Conservation (phyloP, 106 monocot genomes). For the Acorus gramineus region DNA sequence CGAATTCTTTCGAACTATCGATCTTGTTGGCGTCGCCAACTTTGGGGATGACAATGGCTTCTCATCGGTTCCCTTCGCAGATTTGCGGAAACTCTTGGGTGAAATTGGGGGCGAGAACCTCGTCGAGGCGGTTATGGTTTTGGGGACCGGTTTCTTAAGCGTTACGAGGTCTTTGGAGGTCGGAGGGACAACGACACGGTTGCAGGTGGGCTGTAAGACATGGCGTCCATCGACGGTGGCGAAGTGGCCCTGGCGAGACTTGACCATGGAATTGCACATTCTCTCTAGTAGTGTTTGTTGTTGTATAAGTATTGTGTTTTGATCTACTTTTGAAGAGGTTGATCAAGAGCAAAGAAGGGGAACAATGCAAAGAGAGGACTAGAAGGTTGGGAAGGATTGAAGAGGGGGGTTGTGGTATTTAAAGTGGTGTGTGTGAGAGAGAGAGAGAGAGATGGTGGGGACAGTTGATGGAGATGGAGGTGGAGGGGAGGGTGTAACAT, state of each 20-base stretch:
- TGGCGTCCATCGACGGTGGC: conserved; percentile 26
- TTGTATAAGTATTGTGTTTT: not conserved
- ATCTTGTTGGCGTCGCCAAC: not conserved
- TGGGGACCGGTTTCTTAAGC: conserved; percentile 28
- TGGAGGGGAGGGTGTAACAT: not conserved
- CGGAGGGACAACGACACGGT: conserved; percentile 17
- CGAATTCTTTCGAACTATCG: conserved; percentile 27
- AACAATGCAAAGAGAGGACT: too few species aligned
- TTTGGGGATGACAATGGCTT: conserved; percentile 12
- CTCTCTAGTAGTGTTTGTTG: not conserved
- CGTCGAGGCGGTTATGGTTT: conserved; percentile 13
- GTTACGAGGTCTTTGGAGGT: conserved; percentile 1
- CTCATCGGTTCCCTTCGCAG: conserved; percentile 6
- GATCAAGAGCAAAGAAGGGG: too few species aligned
- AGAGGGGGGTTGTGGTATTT: too few species aligned
- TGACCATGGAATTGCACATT: conserved; percentile 57
- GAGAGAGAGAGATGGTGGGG: too few species aligned
- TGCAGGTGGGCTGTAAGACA: conserved; percentile 43
- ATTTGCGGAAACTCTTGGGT: not conserved
- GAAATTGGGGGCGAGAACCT: not conserved
- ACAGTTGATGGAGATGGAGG: too few species aligned
- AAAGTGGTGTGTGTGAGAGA: too few species aligned
- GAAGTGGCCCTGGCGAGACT: conserved; percentile 16
- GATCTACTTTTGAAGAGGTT: not conserved
- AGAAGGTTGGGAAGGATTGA: too few species aligned